Evolutionary conservation across 257 asterid species (phyloP).

Genomic region (Solanum megistacrolobum): DNA sequence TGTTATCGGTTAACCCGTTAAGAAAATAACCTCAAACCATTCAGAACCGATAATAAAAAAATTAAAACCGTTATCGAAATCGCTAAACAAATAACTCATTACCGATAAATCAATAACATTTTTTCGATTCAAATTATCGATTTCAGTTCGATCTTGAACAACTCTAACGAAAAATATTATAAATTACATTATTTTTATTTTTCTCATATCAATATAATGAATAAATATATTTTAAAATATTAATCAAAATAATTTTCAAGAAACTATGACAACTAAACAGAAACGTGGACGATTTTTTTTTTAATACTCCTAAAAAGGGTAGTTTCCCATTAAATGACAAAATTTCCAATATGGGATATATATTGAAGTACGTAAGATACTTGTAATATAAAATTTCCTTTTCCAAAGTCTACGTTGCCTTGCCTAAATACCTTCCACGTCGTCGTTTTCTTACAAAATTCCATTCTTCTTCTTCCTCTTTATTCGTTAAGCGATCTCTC

Average conservation of each 20-base stretch:
- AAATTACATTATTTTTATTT: no score
- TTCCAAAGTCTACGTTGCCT: neutral
- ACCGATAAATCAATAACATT: rapidly evolving
- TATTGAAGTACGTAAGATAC: neutral
- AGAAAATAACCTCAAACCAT: no score
- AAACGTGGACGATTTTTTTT: no score
- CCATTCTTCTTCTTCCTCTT: neutral
- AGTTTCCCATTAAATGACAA: neutral
- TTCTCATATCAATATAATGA: neutral
- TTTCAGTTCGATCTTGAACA: no score
- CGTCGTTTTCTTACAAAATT: neutral
- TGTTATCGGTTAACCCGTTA: no score
- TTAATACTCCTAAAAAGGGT: neutral
- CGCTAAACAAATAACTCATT: no score
- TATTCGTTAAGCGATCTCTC: neutral
- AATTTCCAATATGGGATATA: neutral
- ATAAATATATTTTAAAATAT: no score
- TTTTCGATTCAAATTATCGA: no score
- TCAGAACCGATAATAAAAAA: no score
- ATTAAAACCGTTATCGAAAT: no score
- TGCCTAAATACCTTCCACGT: neutral
- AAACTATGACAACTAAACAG: neutral
- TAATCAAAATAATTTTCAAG: no score
- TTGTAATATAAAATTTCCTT: neutral
- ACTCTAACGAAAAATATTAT: no score